Percentiles rank a stretch among this genome's conserved stretches.
Evolutionary conservation across 1,284 basidiomycete species (phyloP).

Genomic region (Waitea zeae): DNA sequence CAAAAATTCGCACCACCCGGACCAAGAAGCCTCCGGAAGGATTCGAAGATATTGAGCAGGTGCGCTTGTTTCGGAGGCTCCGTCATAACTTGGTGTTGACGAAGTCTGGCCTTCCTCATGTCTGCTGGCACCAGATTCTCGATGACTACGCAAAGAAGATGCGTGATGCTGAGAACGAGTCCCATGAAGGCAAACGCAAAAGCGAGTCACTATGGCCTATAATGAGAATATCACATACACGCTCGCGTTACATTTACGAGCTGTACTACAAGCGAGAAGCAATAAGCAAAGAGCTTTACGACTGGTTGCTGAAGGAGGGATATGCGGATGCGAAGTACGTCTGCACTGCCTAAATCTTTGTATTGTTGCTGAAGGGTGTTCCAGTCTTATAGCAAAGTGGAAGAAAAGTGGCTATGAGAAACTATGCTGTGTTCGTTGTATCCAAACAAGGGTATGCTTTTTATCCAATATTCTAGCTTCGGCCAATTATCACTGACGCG

Average conservation of each 20-base stretch:
- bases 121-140: constrained; percentile 42
- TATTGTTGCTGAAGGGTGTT: constrained; percentile 5
- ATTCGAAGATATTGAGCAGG: constrained; percentile 86
- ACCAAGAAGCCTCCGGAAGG: constrained; percentile 96
- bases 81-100: constrained; percentile 1
- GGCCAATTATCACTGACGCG: constrained; percentile 6
- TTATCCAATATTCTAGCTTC: constrained; percentile 1
- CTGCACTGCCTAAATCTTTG: constrained; percentile 2
- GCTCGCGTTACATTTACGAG: constrained; percentile 95
- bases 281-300: constrained; percentile 86
- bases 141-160: constrained; percentile 95
- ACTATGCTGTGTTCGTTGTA: constrained; percentile 92
- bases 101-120: constrained; percentile 3
- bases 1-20: constrained; percentile 85
- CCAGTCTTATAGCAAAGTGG: constrained; percentile 96
- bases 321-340: constrained; percentile 90
- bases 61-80: constrained; percentile 19
- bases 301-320: constrained; percentile 95
- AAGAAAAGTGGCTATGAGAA: constrained; percentile 99
- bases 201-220: constrained; percentile 98
- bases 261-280: constrained; percentile 98
- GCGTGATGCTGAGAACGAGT: constrained; percentile 94
- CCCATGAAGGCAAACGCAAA: constrained; percentile 95
- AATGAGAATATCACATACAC: constrained; percentile 92
- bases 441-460: constrained; percentile 72